phyloP scores from a whole-genome alignment of 2,329 filamentous ascomycete genomes.

The Hirsutella rhossiliensis region DNA sequence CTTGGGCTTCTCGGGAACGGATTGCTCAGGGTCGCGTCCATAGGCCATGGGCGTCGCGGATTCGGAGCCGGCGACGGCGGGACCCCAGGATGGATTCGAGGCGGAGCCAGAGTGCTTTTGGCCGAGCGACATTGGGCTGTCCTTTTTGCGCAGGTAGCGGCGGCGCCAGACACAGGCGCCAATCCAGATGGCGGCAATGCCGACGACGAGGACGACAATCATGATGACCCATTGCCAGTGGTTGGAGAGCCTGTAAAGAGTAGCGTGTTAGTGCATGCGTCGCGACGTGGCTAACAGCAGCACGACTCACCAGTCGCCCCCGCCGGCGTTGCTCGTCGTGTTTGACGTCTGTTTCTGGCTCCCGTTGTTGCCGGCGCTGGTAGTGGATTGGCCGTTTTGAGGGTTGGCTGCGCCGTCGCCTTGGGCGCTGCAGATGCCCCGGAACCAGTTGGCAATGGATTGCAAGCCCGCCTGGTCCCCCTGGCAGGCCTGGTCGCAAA shows the following conservation, averaged over 20 bases:
- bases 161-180: constrained; percentile 60
- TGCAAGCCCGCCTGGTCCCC: constrained; percentile 31
- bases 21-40: constrained; percentile 5
- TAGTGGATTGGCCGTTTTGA: constrained; percentile 10
- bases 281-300: not conserved
- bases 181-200: constrained; percentile 54
- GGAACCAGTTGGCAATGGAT: constrained; percentile 60
- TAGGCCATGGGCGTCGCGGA: constrained; percentile 10
- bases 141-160: constrained; percentile 59
- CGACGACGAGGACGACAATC: constrained; percentile 61
- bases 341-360: constrained; percentile 3
- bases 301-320: constrained; percentile 33
- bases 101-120: constrained; percentile 27
- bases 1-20: constrained; percentile 8
- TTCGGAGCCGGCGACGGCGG: constrained; percentile 12
- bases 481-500: constrained; percentile 51
- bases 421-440: constrained; percentile 40
- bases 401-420: constrained; percentile 20
- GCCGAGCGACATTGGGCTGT: constrained; percentile 30
- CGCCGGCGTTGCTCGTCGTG: constrained; percentile 11
- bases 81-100: constrained; percentile 22
- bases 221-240: constrained; percentile 78
- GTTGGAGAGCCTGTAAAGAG: constrained; percentile 42
- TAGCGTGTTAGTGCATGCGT: not conserved
- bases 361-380: constrained; percentile 5